A percentile compares a stretch with the other conserved stretches of the same genome.
These are phyloP conservation scores for Colletotrichum siamense DNA, from an alignment of 2,329 filamentous ascomycete species.

Conservation along the genomic window DNA sequence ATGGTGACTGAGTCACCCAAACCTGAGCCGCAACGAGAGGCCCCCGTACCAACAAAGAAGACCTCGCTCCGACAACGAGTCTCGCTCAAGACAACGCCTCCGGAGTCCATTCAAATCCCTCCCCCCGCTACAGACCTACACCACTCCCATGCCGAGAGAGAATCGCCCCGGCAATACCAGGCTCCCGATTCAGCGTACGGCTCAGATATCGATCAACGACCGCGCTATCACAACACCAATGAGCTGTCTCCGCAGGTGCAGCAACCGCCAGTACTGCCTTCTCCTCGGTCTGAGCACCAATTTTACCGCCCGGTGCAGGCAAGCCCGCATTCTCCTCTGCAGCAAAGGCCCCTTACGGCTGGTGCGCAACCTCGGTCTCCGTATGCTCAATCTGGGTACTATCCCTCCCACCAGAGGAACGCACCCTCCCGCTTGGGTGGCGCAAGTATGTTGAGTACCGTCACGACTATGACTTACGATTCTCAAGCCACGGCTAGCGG, in stretches of 20 bases:
- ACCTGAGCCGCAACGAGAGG: constrained; percentile 19
- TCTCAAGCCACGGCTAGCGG: constrained; percentile 34
- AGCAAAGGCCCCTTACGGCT: constrained; percentile 63
- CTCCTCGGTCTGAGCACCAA: constrained; percentile 59
- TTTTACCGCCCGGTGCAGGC: constrained; percentile 68
- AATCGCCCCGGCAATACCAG: constrained; percentile 6
- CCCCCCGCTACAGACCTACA: constrained; percentile 41
- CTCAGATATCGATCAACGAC: constrained; percentile 47
- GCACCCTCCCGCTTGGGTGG: constrained; percentile 58
- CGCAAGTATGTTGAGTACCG: constrained; percentile 64
- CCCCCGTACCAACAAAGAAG: constrained; percentile 33
- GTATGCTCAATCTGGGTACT: constrained; percentile 32
- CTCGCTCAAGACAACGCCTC: constrained; percentile 57
- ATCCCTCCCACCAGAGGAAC: constrained; percentile 48
- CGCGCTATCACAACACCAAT: constrained; percentile 26
- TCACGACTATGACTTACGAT: constrained; percentile 52
- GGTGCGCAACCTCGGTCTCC: constrained; percentile 34
- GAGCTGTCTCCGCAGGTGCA: constrained; percentile 43
- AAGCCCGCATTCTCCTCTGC: constrained; percentile 67
- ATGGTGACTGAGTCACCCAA: constrained; percentile 35
- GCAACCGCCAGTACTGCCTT: constrained; percentile 44
- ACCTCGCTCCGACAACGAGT: constrained; percentile 59
- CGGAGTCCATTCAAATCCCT: constrained; percentile 60
- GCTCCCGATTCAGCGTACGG: constrained; percentile 53
- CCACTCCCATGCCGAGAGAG: constrained; percentile 27